Evolutionary conservation across 2,329 filamentous ascomycete species (phyloP).

Genomic region (Penicillium expansum): DNA sequence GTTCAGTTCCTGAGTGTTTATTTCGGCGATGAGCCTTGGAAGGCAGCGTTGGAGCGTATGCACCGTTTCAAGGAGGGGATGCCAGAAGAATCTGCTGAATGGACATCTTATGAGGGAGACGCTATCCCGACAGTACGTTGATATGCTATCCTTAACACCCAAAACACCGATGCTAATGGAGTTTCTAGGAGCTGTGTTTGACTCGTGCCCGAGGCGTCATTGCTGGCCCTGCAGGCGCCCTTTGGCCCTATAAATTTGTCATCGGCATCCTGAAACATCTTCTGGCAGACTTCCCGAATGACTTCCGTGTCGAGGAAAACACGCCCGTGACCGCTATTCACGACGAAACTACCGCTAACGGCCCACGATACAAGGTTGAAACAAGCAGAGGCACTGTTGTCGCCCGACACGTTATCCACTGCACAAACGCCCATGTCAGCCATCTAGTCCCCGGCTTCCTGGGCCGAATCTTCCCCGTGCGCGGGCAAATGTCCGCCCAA

Average conservation of each 20-base stretch:
- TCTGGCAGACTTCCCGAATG: constrained; percentile 33
- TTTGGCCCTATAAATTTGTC: constrained; percentile 37
- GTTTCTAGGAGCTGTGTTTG: constrained; percentile 25
- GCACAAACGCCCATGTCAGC: constrained; percentile 55
- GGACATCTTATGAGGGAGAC: constrained; percentile 22
- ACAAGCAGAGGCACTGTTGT: constrained; percentile 48
- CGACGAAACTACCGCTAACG: neutral
- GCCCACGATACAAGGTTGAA: constrained; percentile 39
- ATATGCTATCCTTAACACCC: neutral
- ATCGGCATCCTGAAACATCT: constrained; percentile 23
- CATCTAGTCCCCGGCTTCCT: constrained; percentile 51
- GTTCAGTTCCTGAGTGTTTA: constrained; percentile 30
- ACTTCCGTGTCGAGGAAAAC: constrained; percentile 26
- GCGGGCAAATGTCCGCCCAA: constrained; percentile 46
- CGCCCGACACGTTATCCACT: constrained; percentile 55
- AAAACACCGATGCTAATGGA: neutral
- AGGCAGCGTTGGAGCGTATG: constrained; percentile 18
- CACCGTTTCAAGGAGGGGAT: constrained; percentile 27
- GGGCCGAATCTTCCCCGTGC: constrained; percentile 39
- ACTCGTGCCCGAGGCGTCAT: constrained; percentile 25
- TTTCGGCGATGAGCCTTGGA: constrained; percentile 28
- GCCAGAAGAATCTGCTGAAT: constrained; percentile 28
- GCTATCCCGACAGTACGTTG: constrained; percentile 22
- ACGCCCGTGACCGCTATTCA: constrained; percentile 19
- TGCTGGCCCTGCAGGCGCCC: constrained; percentile 27